A percentile compares a stretch with the other conserved stretches of the same genome.
Evolutionary conservation across 306 rosid genomes (phyloP).

Genomic region (Parietaria judaica): DNA sequence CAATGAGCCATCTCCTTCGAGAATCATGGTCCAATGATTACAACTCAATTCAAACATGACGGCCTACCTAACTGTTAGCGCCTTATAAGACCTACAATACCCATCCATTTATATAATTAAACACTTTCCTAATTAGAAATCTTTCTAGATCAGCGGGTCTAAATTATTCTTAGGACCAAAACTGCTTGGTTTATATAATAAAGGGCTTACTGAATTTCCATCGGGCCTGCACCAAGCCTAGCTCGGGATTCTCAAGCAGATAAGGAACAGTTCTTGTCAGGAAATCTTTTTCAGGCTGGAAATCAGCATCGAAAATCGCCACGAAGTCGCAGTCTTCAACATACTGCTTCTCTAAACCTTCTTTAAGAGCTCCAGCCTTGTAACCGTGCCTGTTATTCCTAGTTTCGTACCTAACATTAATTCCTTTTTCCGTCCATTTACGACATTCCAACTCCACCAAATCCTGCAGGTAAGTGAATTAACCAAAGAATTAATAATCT

Average conservation of each 20-base stretch:
- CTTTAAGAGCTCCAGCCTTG: conserved; percentile 55
- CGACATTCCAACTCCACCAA: conserved; percentile 38
- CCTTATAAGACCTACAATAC: too few relatives aligned
- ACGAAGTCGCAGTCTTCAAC: conserved; percentile 43
- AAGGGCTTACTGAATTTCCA: conserved; percentile 41
- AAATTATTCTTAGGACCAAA: background rate
- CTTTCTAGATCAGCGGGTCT: background rate
- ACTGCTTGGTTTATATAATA: background rate
- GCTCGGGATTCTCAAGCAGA: conserved; percentile 39
- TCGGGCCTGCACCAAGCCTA: conserved; percentile 56
- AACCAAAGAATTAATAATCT: background rate
- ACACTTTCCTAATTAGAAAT: background rate
- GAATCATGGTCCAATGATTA: too few relatives aligned
- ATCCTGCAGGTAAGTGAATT: conserved; percentile 29
- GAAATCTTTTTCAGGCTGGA: conserved; percentile 52
- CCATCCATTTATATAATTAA: too few relatives aligned
- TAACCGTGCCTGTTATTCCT: conserved; percentile 47
- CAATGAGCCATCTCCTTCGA: too few relatives aligned
- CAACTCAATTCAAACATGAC: too few relatives aligned
- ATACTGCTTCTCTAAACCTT: conserved; percentile 43
- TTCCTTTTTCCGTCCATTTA: conserved; percentile 42
- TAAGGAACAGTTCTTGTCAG: conserved; percentile 45
- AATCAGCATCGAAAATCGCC: conserved; percentile 51
- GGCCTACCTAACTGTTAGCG: too few relatives aligned
- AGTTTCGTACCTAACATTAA: conserved; percentile 43